Evolutionary conservation across 225 moss, liverwort and hornwort genomes (phyloP), one percentile per base, ranked within the genome.

Genomic region (Polytrichum commune): DNA sequence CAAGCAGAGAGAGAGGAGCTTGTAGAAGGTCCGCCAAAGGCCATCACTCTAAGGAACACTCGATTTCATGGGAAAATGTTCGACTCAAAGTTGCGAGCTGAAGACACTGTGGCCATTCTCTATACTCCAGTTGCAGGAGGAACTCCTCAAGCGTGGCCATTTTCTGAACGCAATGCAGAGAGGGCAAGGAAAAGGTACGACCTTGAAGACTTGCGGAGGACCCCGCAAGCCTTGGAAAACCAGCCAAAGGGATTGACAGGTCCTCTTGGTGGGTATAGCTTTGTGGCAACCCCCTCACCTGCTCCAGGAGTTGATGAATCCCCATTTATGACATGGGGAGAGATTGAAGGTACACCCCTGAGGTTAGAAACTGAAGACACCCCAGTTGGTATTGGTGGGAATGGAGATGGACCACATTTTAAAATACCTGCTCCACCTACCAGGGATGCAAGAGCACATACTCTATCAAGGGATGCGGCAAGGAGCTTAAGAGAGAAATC

Each of bases 301-400:
- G 90, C 93, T 28, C 98, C 98, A 16, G 98, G 98, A 70, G 87
- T 95, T 57, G 98, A 91, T 69, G 93, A 95, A 67, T 95, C 95
- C 19, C 98, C 98, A 2, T 99, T 95, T 65, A 95, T 99, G 87
- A 99, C 98, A 16, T 99, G 98, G 98, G 98, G 98, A 70, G 98
- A 95, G 75, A 93, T 99, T 27, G 98, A 99, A 84, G 95, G 98
- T 32, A 95, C 98, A 0, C 98, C 98, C 32, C 65, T 99, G 32
- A 87, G 95, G 63, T 86, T 99, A 64, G 98, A 99, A 75, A 82
- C 93, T 3, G 98, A 99, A 77, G 98, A 99, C 72, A 99, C 95
- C 29, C 98, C 98, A 2, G 89, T 99, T 16, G 95, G 98, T 18
- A 99, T 99, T 57, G 98, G 98, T 60, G 98, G 98, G 66, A 95